Evolutionary conservation across 2,329 filamentous ascomycete species (phyloP), one percentile per base, ranked within the genome.

Genomic region (Talaromyces amestolkiae): DNA sequence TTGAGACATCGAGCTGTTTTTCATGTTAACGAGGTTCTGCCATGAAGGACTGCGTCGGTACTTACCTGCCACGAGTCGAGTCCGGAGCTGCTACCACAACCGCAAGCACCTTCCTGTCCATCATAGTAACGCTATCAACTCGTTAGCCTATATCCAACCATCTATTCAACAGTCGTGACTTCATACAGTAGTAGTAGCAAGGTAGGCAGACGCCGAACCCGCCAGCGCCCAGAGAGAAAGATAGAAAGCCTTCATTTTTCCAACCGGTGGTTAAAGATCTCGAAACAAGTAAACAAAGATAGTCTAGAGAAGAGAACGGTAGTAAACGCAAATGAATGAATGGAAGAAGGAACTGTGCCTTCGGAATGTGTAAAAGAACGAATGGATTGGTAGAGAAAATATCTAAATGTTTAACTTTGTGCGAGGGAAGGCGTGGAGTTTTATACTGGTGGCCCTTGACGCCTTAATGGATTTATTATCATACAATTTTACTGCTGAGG

Each of bases 41-140:
- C 31, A 22, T 37, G 17, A 19, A 9, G 15, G 33, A 17, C 10
- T 2, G 11, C 15, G 17, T 1, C 17, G 1, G 1, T 74, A 66
- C 65, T 51, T 27, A 70, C 70, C 68, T 74, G 74, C 74, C 74
- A 76, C n/a, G 69, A 63, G 60, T 69, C 72, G n/a, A 56, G 49
- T 5, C 73, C 72, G 15, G 69, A 70, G 43, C 54, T 65, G 33
- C 65, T 65, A 4, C 74, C 74, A 37, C 74, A 76, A 27, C 74
- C 74, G 62, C 74, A 76, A 15, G 74, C 74, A 27, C 74, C 74
- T 58, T 74, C 66, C 43, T 69, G 70, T 4, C 70, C 71, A 66
- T 76, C 74, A 62, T 74, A 76, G 66, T 76, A 76, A 11, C 71
- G 72, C 74, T 76, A 47, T 17, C 59, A 15, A 43, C 24, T 6